These are phyloP conservation scores for Irpex sp. DNA, from an alignment of 1,284 basidiomycete genomes.

Conservation along the genomic window DNA sequence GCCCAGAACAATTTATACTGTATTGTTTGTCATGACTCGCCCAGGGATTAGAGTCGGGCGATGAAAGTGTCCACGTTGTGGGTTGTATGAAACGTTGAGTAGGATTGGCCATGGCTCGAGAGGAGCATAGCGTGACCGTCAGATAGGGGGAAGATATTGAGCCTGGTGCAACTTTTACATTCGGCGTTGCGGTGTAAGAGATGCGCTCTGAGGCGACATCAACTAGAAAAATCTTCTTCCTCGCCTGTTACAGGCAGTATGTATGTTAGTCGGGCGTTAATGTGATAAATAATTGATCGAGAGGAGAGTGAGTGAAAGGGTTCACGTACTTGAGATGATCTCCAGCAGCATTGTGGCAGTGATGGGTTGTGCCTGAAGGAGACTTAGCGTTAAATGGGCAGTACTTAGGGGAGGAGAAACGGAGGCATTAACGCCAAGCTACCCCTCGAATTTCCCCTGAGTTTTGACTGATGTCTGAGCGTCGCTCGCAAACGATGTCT, in stretches of 20 bases:
- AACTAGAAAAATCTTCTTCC: neutral
- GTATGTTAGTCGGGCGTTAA: conserved; percentile 5
- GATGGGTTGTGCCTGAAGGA: conserved; percentile 29
- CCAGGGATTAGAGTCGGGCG: neutral
- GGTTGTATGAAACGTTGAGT: too few relatives aligned
- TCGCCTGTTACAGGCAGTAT: neutral
- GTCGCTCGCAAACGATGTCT: conserved; percentile 27
- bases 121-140: neutral
- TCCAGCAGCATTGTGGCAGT: conserved; percentile 28
- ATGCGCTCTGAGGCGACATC: neutral
- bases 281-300: conserved; percentile 12
- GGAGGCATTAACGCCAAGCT: conserved; percentile 19
- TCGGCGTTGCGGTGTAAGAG: neutral
- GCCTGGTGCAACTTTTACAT: neutral
- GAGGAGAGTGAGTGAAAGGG: conserved; percentile 1
- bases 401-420: conserved; percentile 28
- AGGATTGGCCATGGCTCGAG: neutral
- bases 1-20: neutral
- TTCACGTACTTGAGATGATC: conserved; percentile 10
- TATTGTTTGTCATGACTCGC: neutral
- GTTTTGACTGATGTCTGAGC: conserved; percentile 28
- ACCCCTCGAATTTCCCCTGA: conserved; percentile 15
- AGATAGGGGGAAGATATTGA: neutral
- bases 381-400: conserved; percentile 22
- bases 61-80: neutral